Evolutionary conservation across 495 filamentous ascomycete genomes (phyloP), one percentile per base, ranked within the genome.

Genomic region (Daldinia concentrica): DNA sequence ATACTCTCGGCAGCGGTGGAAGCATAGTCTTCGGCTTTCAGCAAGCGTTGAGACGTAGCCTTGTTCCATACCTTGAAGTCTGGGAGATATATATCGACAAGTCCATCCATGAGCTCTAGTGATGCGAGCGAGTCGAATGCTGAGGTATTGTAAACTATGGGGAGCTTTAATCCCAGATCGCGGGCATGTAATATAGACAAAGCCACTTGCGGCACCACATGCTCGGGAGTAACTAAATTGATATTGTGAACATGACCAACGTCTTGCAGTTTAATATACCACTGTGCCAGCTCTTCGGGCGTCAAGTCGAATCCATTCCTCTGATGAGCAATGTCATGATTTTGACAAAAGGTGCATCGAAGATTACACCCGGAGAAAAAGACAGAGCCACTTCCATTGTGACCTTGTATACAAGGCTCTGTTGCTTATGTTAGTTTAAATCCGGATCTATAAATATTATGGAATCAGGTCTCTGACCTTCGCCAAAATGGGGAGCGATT

Each of bases 341-440:
- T 94, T 76, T 94, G 91, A 77, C 92, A 95, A 74, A 94, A 94
- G 0, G 92, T 89, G 76, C 92, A 93, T 15, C 91, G 86, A 37
- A 93, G 76, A 77, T 92, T 93, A 74, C 91, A 93, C 12, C 76
- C 75, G 7, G 75, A 79, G 75, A 93, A 93, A 82, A 93, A 94
- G 56, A 93, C 90, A 7, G 88, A 84, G 43, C 91, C 92, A 64
- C 86, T 90, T 9, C 92, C 91, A 74, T 90, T 84, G 72, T 89
- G 89, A 19, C 91, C 91, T 76, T 93, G 91, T 37, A 93, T 88
- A 75, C 90, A 93, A 0, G 91, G 90, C 69, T 93, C 91, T 82
- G 11, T 51, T 51, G 4, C 29, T 37, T 32, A 6, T 32, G 8
- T 66, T 34, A 64, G 34, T 45, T 82, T 36, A 8, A 11, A 43